Evolutionary conservation across 2,329 filamentous ascomycete species (phyloP), one percentile per base, ranked within the genome.

Genomic region (Hypoxylon sp.): DNA sequence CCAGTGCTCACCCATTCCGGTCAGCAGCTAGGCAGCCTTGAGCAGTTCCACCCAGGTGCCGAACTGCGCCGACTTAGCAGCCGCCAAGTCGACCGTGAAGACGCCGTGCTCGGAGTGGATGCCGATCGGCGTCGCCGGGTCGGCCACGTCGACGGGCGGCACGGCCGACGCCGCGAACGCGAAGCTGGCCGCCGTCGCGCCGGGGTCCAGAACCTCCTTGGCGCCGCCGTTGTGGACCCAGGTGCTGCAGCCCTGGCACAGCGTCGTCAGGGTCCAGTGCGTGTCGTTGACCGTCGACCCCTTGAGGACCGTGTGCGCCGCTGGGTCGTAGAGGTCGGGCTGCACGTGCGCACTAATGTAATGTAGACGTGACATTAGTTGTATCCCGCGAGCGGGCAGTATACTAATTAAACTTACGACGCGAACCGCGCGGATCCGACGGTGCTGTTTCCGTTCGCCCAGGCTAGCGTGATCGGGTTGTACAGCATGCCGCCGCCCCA

Each of bases 221-320:
- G 67, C 54, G 20, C 67, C 67, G n/a, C 67, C 67, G 53, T 67
- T 69, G 32, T 68, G 62, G 4, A 63, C 11, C 75, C 76, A 80
- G 1, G 70, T 62, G 59, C 76, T 80, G 65, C 78, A 78, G 34
- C 79, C 79, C 56, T 74, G 72, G 72, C 77, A 79, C 17, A 80
- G 70, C 13, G 74, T 74, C 20, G 72, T 79, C 56, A 79, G 63
- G 1, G 74, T 76, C 78, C 79, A 81, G 71, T 81, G 79, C 10
- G 79, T 80, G 32, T 67, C 72, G 63, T 81, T 80, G 62, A 73
- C 67, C 1, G 64, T 68, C 1, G 77, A 76, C 5, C 75, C 75
- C 6, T 74, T 71, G 20, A 80, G 74, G 6, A 76, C 59, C 5
- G 72, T 75, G 68, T 78, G 77, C 51, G 62, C 75, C 2, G 76